Evolutionary conservation across 805 yeast genomes (phyloP).

Genomic region (Saccharomycopsis sp.): DNA sequence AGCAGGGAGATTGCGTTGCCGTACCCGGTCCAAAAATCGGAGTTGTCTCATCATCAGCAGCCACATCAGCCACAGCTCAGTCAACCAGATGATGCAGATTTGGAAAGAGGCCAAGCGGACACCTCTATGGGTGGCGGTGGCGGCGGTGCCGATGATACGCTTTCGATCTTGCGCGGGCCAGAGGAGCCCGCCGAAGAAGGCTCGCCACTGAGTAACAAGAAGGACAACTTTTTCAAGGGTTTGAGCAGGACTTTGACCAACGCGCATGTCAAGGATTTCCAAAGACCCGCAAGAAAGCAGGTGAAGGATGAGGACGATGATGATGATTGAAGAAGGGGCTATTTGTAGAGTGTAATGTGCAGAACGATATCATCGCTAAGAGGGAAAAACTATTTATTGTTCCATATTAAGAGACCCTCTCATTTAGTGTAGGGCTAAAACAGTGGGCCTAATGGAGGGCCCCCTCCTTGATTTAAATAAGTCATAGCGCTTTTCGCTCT

Average conservation of each 20-base stretch:
- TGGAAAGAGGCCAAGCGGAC: not conserved
- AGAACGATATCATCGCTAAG: no score
- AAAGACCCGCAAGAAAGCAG: slow-evolving; percentile 36
- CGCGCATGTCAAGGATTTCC: slow-evolving; percentile 84
- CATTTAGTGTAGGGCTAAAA: no score
- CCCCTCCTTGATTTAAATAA: no score
- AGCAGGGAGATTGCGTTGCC: slow-evolving; percentile 84
- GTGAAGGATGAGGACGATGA: slow-evolving; percentile 24
- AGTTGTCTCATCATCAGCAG: slow-evolving; percentile 14
- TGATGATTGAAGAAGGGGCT: no score
- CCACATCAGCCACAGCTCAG: not conserved
- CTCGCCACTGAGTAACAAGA: not conserved
- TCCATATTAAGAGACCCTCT: no score
- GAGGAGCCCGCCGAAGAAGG: slow-evolving; percentile 1
- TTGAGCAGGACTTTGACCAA: slow-evolving; percentile 50
- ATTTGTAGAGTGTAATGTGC: no score
- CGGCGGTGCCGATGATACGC: not conserved
- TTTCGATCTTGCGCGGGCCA: not conserved
- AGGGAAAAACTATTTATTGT: no score
- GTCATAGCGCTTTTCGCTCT: no score
- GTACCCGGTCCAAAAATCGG: slow-evolving; percentile 41
- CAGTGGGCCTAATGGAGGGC: no score
- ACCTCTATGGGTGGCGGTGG: not conserved
- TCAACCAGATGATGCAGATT: no score
- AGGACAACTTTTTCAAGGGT: slow-evolving; percentile 29